A percentile compares a stretch with the other conserved stretches of the same genome.
Evolutionary conservation across 139 green algal genomes (phyloP).

Genomic region (Coccomyxa sp.): DNA sequence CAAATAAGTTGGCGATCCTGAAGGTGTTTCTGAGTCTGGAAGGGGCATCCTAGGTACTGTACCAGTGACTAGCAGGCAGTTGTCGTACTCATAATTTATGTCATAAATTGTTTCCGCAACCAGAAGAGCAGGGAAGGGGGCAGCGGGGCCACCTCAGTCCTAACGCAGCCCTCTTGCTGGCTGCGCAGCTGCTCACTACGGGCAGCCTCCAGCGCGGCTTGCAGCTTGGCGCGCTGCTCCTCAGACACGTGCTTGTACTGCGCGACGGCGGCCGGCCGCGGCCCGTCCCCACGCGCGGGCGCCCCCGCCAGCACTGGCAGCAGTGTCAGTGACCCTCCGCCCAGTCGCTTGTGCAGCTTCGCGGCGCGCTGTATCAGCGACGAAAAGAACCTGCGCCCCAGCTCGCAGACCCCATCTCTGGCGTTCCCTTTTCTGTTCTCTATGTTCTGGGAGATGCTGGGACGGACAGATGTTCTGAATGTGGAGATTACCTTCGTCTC

Average conservation of each 20-base stretch:
- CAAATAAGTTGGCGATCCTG: too few relatives aligned
- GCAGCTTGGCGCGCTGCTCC: constrained; percentile 69
- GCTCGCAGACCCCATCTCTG: neutral
- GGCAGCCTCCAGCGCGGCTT: constrained; percentile 26
- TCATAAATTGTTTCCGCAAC: too few relatives aligned
- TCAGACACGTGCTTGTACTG: constrained; percentile 64
- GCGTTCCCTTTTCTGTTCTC: too few relatives aligned
- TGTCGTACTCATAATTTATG: too few relatives aligned
- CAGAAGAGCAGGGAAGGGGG: too few relatives aligned
- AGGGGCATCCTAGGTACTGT: too few relatives aligned
- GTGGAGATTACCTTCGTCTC: constrained; percentile 29
- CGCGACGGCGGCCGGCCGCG: neutral
- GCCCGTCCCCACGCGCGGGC: constrained; percentile 47
- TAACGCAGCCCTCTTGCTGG: constrained; percentile 10
- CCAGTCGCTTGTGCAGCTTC: constrained; percentile 54
- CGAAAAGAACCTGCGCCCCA: constrained; percentile 63
- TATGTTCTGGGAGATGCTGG: too few relatives aligned
- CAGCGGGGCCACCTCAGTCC: constrained; percentile 23
- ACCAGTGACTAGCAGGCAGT: too few relatives aligned
- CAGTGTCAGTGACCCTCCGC: constrained; percentile 70
- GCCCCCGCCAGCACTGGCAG: constrained; percentile 66
- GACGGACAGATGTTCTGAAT: neutral
- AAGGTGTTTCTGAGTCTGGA: too few relatives aligned
- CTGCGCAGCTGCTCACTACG: neutral
- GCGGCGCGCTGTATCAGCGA: constrained; percentile 77